Evolutionary conservation across 331 rosid species (phyloP).

Genomic region (Phaseolus coccineus): DNA sequence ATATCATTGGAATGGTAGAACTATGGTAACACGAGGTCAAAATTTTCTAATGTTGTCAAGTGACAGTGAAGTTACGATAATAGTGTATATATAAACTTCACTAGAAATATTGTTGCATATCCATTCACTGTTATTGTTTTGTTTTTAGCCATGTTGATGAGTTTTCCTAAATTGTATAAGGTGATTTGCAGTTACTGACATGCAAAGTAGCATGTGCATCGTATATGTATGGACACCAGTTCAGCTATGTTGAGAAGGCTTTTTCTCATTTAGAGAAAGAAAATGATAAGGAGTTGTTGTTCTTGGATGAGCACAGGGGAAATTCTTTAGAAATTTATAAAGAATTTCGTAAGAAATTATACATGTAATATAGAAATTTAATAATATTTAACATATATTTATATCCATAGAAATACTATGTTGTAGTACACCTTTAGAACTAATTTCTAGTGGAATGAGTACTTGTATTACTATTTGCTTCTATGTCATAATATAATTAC

Average conservation of each 20-base stretch:
- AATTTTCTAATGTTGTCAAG: not conserved
- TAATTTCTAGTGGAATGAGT: no score
- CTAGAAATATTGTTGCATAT: not conserved
- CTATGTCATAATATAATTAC: no score
- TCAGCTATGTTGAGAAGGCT: constrained; percentile 61
- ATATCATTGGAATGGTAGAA: not conserved
- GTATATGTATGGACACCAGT: constrained; percentile 67
- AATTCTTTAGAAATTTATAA: constrained; percentile 54
- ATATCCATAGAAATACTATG: no score
- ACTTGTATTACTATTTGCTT: no score
- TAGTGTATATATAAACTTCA: not conserved
- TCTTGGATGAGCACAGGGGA: constrained; percentile 55
- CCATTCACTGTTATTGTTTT: not conserved
- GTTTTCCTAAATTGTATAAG: constrained; percentile 49
- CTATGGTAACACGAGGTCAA: not conserved
- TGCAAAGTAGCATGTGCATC: constrained; percentile 83
- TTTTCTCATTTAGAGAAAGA: constrained; percentile 50
- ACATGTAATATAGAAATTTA: not conserved
- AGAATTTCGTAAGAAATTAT: constrained; percentile 21
- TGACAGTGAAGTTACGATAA: not conserved
- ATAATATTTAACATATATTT: not conserved
- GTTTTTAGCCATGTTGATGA: constrained; percentile 9
- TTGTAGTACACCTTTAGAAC: no score
- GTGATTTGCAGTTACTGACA: constrained; percentile 69
- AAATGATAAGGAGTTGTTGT: constrained; percentile 49